Base-by-base conservation (phyloP, 257 asterid genomes). In the Eucommia ulmoides region DNA sequence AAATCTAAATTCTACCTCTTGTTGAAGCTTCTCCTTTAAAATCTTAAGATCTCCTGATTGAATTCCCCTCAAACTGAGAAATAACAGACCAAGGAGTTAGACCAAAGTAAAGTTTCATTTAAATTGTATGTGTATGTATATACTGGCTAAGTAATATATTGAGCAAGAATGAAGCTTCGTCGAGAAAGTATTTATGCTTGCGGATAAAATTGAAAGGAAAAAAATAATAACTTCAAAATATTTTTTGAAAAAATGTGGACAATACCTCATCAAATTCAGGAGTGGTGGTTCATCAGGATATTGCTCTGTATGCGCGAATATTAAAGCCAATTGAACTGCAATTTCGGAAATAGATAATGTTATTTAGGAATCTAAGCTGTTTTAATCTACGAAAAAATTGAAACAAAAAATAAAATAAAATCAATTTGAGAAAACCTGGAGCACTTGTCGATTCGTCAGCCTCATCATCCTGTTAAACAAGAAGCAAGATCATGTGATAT, bases 231-330 rank as follows among this genome's bases (percentile, higher is more conserved):
- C n/a, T 6, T 23, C 19, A 41, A 61, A 45, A 41, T 20, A 16
- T 19, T 51, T 22, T 23, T 42, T 29, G 8, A 42, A 56, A 42
- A 60, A 20, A 42, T 41, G 23, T 20, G 41, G 35, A 8, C 52
- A 52, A 33, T 35, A 86, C 99, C 94, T 86, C 67, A 53, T 69
- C 58, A 81, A 56, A 52, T 19, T 54, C 77, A 91, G 63, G 65
- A 86, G 95, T 19, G 97, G 97, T 52, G 95, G 94, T 67, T 83
- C 97, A 60, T 86, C 97, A 0, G 99, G 99, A 61, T 91, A 86
- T 11, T 69, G 86, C 68, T 83, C 85, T 17, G 97, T 91, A 69
- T 91, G 99, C 0, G 99, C 64, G 76, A 91, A 83, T 50, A 91
- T 67, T 64, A 91, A 76, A 50, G 75, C 94, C 70, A 86, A 64